A percentile compares a stretch with the other conserved stretches of the same genome.
Conservation (phyloP, 192 early-diverging fungal species). For the Coemansia asiatica region DNA sequence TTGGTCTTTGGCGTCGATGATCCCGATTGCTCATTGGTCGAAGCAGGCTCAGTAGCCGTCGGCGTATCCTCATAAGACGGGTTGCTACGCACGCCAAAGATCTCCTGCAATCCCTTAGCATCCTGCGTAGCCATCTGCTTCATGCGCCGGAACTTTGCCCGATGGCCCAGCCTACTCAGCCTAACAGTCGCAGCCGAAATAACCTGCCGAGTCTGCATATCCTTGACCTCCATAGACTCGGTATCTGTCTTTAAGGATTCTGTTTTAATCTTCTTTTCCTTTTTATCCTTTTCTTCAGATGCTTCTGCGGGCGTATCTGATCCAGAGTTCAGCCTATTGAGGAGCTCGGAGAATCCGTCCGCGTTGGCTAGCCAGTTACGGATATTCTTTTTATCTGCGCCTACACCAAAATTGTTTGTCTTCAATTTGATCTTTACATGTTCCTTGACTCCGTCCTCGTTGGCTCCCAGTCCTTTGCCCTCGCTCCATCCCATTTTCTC, state of each 20-base stretch:
- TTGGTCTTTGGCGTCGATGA: conserved; percentile 16
- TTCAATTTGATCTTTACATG: conserved; percentile 89
- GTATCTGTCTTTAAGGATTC: conserved; percentile 14
- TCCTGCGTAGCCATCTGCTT: conserved; percentile 48
- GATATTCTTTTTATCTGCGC: conserved; percentile 79
- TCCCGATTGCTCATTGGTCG: conserved; percentile 13
- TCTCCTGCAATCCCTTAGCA: conserved; percentile 51
- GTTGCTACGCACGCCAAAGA: conserved; percentile 37
- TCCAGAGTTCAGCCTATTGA: conserved; percentile 76
- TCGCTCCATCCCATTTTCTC: conserved; percentile 95
- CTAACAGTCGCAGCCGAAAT: conserved; percentile 10
- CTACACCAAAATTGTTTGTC: conserved; percentile 85
- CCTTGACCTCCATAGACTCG: neutral
- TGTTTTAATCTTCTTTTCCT: conserved; percentile 28
- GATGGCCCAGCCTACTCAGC: conserved; percentile 25
- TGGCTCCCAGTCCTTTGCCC: conserved; percentile 87
- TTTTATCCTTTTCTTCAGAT: conserved; percentile 10
- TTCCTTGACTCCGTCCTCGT: conserved; percentile 79
- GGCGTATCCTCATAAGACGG: conserved; percentile 19
- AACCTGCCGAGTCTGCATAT: neutral
- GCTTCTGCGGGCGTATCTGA: conserved; percentile 40
- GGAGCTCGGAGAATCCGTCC: conserved; percentile 76
- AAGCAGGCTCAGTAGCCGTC: conserved; percentile 3
- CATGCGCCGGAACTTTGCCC: conserved; percentile 47
- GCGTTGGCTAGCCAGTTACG: conserved; percentile 97